phyloP scores from a whole-genome alignment of 257 asterid species.

The Galeopsis tetrahit region DNA sequence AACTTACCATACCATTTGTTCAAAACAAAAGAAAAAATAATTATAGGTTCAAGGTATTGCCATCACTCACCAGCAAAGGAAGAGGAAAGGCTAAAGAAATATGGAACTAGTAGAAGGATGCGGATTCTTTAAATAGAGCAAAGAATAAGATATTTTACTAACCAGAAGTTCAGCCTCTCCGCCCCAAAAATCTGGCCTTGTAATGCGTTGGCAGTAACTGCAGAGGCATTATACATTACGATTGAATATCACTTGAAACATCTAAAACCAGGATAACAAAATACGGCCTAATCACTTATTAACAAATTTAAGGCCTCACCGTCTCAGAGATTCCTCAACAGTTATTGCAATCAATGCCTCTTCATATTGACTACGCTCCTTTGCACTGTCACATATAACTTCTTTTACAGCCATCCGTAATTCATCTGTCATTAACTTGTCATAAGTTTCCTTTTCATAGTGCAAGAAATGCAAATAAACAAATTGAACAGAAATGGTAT shows the following conservation, averaged over 20 bases:
- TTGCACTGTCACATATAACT: slow-evolving; percentile 71
- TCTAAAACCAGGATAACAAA: slow-evolving; percentile 3
- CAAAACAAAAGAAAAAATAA: not conserved
- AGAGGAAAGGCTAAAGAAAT: slow-evolving; percentile 2
- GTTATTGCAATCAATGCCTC: slow-evolving; percentile 94
- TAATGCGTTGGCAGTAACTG: slow-evolving; percentile 93
- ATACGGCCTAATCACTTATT: not conserved
- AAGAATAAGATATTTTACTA: slow-evolving; percentile 38
- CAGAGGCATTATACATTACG: slow-evolving; percentile 36
- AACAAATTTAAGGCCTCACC: slow-evolving; percentile 56
- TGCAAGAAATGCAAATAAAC: slow-evolving; percentile 4
- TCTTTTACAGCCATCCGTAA: slow-evolving; percentile 94
- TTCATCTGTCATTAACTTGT: slow-evolving; percentile 58
- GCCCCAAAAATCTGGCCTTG: slow-evolving; percentile 96
- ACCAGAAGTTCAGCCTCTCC: slow-evolving; percentile 98
- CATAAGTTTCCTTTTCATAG: slow-evolving; percentile 26
- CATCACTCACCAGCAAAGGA: not conserved
- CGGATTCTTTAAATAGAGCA: slow-evolving; percentile 4
- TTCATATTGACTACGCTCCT: slow-evolving; percentile 66
- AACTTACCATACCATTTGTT: not conserved
- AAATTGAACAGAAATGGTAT: slow-evolving; percentile 17
- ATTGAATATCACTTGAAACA: slow-evolving; percentile 22
- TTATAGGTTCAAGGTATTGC: not conserved
- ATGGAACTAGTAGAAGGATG: not conserved
- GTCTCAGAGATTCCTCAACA: slow-evolving; percentile 81